Conservation (phyloP, 768 basidiomycete species). For the Pulveroboletus frians region DNA sequence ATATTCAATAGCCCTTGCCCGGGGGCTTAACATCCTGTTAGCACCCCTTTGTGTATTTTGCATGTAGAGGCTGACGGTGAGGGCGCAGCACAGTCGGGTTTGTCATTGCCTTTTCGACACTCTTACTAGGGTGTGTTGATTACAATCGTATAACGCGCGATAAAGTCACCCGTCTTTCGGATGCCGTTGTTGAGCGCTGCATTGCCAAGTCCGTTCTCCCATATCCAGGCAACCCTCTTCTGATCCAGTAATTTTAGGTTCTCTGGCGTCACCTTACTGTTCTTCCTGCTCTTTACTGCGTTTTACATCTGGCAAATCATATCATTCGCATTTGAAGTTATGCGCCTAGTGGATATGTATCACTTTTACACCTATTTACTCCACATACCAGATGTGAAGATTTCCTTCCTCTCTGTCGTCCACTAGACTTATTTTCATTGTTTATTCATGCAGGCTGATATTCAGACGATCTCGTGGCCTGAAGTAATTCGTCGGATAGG, state of each 20-base stretch:
- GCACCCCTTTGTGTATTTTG: constrained; percentile 34
- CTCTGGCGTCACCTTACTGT: constrained; percentile 77
- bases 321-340: constrained; percentile 67
- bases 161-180: constrained; percentile 61
- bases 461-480: constrained; percentile 96
- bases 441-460: constrained; percentile 72
- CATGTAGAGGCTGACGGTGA: constrained; percentile 21
- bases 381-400: constrained; percentile 84
- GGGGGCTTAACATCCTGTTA: constrained; percentile 92
- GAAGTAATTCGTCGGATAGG: constrained; percentile 89
- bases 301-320: constrained; percentile 89
- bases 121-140: constrained; percentile 91
- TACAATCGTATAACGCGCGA: constrained; percentile 75
- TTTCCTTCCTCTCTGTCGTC: not conserved
- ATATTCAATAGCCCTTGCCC: constrained; percentile 86
- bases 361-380: constrained; percentile 93
- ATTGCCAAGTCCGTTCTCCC: constrained; percentile 62
- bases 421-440: constrained; percentile 9
- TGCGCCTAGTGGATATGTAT: constrained; percentile 89
- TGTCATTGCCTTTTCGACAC: constrained; percentile 97
- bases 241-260: constrained; percentile 46
- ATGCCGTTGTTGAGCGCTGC: constrained; percentile 80
- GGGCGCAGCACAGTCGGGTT: constrained; percentile 86
- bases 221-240: not conserved
- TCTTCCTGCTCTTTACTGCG: constrained; percentile 77